phyloP scores from a whole-genome alignment of 805 yeast genomes.

The Saturnispora ahearnii region DNA sequence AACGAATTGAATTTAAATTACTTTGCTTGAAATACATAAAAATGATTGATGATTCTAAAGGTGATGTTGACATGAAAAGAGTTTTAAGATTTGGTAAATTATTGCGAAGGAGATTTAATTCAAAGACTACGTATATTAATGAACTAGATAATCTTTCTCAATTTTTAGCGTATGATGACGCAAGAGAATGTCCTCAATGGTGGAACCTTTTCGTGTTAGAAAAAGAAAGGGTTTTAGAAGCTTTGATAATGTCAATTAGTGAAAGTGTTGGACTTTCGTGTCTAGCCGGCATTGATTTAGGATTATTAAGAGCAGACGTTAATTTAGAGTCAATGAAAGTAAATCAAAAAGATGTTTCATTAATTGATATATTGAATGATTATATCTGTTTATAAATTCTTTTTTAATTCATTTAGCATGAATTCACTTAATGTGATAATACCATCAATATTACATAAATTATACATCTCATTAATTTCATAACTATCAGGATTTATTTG shows the following conservation, averaged over 20 bases:
- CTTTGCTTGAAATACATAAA: slow-evolving; percentile 36
- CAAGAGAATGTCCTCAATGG: slow-evolving; percentile 30
- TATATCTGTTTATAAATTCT: slow-evolving; percentile 22
- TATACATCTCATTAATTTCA: slow-evolving; percentile 51
- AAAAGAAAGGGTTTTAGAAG: slow-evolving; percentile 31
- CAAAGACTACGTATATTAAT: slow-evolving; percentile 25
- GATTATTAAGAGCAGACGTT: slow-evolving; percentile 17
- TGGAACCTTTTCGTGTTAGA: slow-evolving; percentile 30
- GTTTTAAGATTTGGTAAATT: slow-evolving; percentile 34
- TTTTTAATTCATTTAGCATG: slow-evolving; percentile 32
- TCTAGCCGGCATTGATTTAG: slow-evolving; percentile 19
- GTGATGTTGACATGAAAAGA: slow-evolving; percentile 18
- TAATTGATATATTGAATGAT: slow-evolving; percentile 40
- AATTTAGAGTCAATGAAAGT: slow-evolving; percentile 12
- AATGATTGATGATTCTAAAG: slow-evolving; percentile 21
- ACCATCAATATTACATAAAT: slow-evolving; percentile 42
- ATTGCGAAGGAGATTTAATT: slow-evolving; percentile 26
- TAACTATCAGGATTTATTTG: slow-evolving; percentile 46
- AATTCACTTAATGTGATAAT: slow-evolving; percentile 44
- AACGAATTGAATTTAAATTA: slow-evolving; percentile 32
- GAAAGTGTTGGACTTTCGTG: slow-evolving; percentile 9
- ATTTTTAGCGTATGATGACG: slow-evolving; percentile 45
- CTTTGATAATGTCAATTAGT: slow-evolving; percentile 30
- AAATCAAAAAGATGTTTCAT: slow-evolving; percentile 25
- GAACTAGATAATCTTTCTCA: slow-evolving; percentile 40